Base-by-base conservation (phyloP, 768 basidiomycete genomes). In the Kondoa subrosea region DNA sequence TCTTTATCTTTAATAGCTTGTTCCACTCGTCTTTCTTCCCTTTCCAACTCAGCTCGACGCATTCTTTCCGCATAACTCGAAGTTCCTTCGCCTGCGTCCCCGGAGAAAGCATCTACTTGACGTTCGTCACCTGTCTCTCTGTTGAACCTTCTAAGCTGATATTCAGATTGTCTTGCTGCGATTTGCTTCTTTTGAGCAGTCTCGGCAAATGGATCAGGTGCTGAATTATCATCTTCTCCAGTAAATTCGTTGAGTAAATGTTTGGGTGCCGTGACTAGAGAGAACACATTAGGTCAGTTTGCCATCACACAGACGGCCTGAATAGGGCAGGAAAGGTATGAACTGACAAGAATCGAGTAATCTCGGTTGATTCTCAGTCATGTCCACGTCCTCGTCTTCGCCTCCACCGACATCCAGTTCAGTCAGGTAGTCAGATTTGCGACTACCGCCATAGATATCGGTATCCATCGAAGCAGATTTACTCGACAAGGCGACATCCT, bases 11-110 rank as follows among this genome's bases (percentile, higher is more conserved):
- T 87, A 70, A 91, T 93, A 16, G 85, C 86, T 73, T 84, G 80
- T 75, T 71, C 66, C 32, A 75, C 70, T n/a, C 73, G 80, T 72
- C 79, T 81, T 78, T 97, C 95, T 79, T 97, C 95, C 78, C 89
- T 87, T 81, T 97, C 91, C 77, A 99, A 79, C 76, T 85, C 84
- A 69, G 87, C 81, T 72, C 92, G 75, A 75, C 91, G 82, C 95
- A 97, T 99, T 15, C 91, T 88, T 76, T 96, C 93, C 76, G 89
- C 92, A 77, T 97, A 99, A 59, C 90, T 89, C 75, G 90, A 89
- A 0, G 82, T 81, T 40, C 85, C 81, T 68, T 83, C 79, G 73
- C 85, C 88, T 78, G 90, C 40, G 8, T 50, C 40, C 12, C 40
- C 40, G 66, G 89, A 87, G 59, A 74, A 73, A 1, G 74, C 73